Evolutionary conservation across 768 basidiomycete genomes (phyloP), one percentile per base, ranked within the genome.

Genomic region (Hygrocybe coccinea): DNA sequence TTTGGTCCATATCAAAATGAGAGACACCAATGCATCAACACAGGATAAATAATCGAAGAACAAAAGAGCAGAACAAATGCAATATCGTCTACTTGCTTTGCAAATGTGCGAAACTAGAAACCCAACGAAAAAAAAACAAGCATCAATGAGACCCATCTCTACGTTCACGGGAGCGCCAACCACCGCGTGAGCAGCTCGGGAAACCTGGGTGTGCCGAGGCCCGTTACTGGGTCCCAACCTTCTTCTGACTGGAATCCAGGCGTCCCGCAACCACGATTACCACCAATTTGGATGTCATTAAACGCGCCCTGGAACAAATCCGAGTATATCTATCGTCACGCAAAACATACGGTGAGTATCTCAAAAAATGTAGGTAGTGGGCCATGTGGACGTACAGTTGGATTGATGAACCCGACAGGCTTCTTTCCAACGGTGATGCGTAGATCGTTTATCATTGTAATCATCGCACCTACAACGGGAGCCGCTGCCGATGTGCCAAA

Each of bases 151-250:
- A 29, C 29, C 29, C 21, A 2, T 5, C 17, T 5, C 21, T 17
- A 46, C 5, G 5, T 49, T 55, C 45, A 55, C 63, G 74, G 75
- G 25, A 79, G 64, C 1, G 46, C 58, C 39, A 77, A 33, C 74
- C 74, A 76, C 53, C 62, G 65, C 35, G 68, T 69, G 14, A 77
- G 67, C 21, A 79, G 62, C 45, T 67, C 56, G 4, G 71, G 70
- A 54, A 78, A 72, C 49, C 73, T 74, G 7, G 77, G 78, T 6
- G 75, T 79, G 2, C 77, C 79, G n/a, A 78, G 59, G 17, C 73
- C 71, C 11, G 75, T 72, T 14, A 76, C 77, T 19, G 78, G 73
- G 60, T 76, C 76, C 76, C 76, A 79, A 25, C 77, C 73, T 37
- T 62, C 59, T 2, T 64, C 68, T 35, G 33, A 9, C 19, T 11